Evolutionary conservation across 441 rosid species (phyloP).

Genomic region (Populus trichocarpa): DNA sequence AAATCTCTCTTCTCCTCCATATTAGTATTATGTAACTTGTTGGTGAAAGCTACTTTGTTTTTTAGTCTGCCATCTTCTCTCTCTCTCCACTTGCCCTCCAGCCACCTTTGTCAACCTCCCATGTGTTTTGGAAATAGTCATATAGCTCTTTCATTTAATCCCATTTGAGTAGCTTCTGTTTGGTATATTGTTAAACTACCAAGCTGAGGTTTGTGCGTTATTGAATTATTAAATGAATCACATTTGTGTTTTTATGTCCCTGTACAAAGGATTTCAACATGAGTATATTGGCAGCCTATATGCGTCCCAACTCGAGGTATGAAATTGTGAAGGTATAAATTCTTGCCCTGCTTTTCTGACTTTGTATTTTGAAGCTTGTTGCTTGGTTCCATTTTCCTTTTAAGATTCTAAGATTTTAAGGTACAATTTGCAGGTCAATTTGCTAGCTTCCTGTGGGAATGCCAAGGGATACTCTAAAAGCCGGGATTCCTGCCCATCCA

Average conservation of each 20-base stretch:
- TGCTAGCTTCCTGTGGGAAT: slow-evolving; percentile 52
- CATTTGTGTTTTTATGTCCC: not conserved
- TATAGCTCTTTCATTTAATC: too few species aligned
- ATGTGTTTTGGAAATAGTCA: not conserved
- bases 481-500: slow-evolving; percentile 34
- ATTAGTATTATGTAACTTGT: not conserved
- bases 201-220: not conserved
- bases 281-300: slow-evolving; percentile 88
- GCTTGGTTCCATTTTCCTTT: not conserved
- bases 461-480: slow-evolving; percentile 36
- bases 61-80: not conserved
- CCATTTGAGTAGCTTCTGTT: too few species aligned
- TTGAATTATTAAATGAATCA: not conserved
- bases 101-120: too few species aligned
- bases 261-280: slow-evolving; percentile 72
- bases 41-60: not conserved
- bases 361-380: not conserved
- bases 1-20: too few species aligned
- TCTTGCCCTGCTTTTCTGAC: not conserved
- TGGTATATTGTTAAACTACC: not conserved
- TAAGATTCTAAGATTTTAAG: not conserved
- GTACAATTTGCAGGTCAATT: slow-evolving; percentile 55
- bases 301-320: slow-evolving; percentile 75
- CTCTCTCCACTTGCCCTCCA: too few species aligned
- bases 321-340: slow-evolving; percentile 86